Evolutionary conservation across 805 yeast genomes (phyloP), one percentile per base, ranked within the genome.

Genomic region (Peterozyma toletana): DNA sequence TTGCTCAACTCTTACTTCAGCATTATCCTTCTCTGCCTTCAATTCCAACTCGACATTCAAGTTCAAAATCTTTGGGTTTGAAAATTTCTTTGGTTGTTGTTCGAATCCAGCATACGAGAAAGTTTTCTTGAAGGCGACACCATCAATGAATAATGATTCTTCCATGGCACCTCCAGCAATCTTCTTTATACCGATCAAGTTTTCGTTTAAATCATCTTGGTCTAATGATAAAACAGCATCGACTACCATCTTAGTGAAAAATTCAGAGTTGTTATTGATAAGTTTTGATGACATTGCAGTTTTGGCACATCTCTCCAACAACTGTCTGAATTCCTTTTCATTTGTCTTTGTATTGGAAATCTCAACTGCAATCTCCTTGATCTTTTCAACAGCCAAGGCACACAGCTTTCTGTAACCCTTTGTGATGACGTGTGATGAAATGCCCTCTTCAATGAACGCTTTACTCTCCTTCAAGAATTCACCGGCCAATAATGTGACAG

Each of bases 91-190:
- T 41, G 99, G 99, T 66, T 93, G 99, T 70, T 93, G 99, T 66
- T 93, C 99, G 62, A 93, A 93, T 2, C 99, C 99, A 39, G 99
- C 99, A 57, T 93, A 93, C 21, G 97, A 84, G 57, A 93, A 93
- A 0, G 99, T 90, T 70, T 93, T 93, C 59, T 93, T 88, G 67
- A 93, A 93, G 3, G 97, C 99, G 48, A 93, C 98, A 59, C 99
- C 99, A 54, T 86, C 78, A 42, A 93, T 78, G 54, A 89, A 86
- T 49, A 80, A 59, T 10, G 97, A 85, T 56, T 93, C 98, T 60
- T 91, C 96, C 80, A 93, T 84, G 40, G 90, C 86, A 48, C 99
- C 99, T 54, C 99, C 99, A 10, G 96, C 78, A 44, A 93, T 86
- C 64, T 87, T 90, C 64, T 93, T 93, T 55, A 93, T 83, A 48